Evolutionary conservation across 2,329 filamentous ascomycete species (phyloP).

Genomic region (Ceratocystis destructans): DNA sequence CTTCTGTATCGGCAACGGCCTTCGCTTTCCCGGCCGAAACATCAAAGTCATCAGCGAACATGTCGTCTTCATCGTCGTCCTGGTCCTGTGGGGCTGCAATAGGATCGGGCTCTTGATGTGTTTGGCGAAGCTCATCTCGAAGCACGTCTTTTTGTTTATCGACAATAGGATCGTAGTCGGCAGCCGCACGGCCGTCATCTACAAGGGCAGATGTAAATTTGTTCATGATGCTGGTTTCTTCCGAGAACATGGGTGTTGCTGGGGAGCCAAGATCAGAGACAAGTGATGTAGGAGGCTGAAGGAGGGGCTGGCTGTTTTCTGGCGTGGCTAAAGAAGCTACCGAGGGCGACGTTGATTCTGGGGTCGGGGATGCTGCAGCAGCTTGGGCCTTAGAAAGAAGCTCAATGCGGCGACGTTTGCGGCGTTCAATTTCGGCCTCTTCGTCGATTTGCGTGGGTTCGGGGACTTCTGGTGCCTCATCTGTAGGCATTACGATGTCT

Average conservation of each 20-base stretch:
- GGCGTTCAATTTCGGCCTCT: constrained; percentile 69
- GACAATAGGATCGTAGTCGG: constrained; percentile 77
- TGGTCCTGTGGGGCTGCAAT: constrained; percentile 22
- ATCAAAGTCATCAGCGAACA: constrained; percentile 76
- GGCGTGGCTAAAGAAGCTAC: constrained; percentile 18
- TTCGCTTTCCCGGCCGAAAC: constrained; percentile 29
- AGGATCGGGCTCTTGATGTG: neutral
- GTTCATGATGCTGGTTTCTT: constrained; percentile 13
- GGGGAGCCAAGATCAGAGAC: constrained; percentile 22
- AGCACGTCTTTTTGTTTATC: constrained; percentile 78
- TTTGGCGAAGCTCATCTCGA: constrained; percentile 50
- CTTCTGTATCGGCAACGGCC: constrained; percentile 21
- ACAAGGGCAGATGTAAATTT: neutral
- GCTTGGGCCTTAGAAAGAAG: constrained; percentile 71
- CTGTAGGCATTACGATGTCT: constrained; percentile 14
- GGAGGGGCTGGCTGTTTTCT: constrained; percentile 19
- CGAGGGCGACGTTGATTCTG: constrained; percentile 37
- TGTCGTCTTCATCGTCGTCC: constrained; percentile 62
- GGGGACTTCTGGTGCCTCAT: neutral
- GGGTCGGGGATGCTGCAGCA: constrained; percentile 53
- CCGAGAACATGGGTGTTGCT: constrained; percentile 10
- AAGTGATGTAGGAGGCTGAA: constrained; percentile 29
- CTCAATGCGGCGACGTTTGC: constrained; percentile 70
- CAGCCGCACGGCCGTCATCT: constrained; percentile 71
- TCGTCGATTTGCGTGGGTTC: constrained; percentile 57